Evolutionary conservation across 2,329 filamentous ascomycete genomes (phyloP), one percentile per base, ranked within the genome.

Genomic region (Epichloe aotearoae): DNA sequence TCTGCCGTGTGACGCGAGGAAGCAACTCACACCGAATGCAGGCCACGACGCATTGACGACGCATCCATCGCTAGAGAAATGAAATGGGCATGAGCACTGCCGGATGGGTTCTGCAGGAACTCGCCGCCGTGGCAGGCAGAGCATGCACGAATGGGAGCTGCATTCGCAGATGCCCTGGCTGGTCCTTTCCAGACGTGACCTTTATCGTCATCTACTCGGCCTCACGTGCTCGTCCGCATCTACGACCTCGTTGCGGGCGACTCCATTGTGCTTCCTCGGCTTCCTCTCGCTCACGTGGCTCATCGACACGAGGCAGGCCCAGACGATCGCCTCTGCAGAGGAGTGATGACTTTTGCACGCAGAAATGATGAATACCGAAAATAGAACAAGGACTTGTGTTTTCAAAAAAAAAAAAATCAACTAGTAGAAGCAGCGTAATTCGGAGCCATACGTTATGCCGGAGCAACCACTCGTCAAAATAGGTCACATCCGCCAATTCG

Each of bases 141-240:
- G n/a, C n/a, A n/a, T n/a, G 20, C 20, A 20, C 3, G 20, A 4
- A 20, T 20, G 20, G 20, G 20, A 85, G 61, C 70, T 87, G n/a
- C n/a, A n/a, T n/a, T n/a, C n/a, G n/a, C n/a, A n/a, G n/a, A n/a
- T n/a, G n/a, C n/a, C n/a, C n/a, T n/a, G n/a, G n/a, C 5, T 87
- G 83, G 84, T 82, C 82, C 0, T 88, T 87, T 58, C 73, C 87
- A 15, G 84, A 87, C 61, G 73, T 85, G n/a, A 79, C 78, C 1
- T 87, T 86, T 56, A 73, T 78, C 3, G 61, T 70, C 39, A 82
- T 87, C 48, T 87, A 82, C 61, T 64, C 71, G 17, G 64, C 72
- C 45, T 88, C 23, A 88, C 61, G 69, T 83, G 17, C 59, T 74
- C 38, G 69, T 83, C 15, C 79, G 83, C 3, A 66, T 82, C 38